These are phyloP conservation scores for Zizania palustris DNA, from an alignment of 202 grass and related monocot genomes.

Conservation along the genomic window DNA sequence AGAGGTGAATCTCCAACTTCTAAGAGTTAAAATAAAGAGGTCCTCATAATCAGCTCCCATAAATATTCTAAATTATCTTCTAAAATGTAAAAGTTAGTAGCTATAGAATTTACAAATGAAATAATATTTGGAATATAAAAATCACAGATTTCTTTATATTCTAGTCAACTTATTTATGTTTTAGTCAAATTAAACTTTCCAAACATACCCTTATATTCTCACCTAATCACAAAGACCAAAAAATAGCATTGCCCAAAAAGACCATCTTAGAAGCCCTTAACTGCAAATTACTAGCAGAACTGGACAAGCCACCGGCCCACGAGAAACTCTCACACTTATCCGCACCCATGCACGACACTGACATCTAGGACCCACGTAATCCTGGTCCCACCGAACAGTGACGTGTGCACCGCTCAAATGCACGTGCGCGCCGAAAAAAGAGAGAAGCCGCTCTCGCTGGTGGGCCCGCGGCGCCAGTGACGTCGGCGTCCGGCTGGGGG, in stretches of 20 bases:
- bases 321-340: background rate
- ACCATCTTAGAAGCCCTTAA: background rate
- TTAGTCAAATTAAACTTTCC: too few relatives aligned
- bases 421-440: background rate
- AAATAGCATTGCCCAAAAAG: background rate
- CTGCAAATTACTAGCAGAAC: background rate
- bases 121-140: too few relatives aligned
- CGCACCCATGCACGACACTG: fast-evolving
- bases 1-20: too few relatives aligned
- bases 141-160: too few relatives aligned
- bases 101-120: too few relatives aligned
- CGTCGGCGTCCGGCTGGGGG: background rate
- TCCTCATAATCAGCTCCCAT: too few relatives aligned
- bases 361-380: fast-evolving
- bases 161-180: too few relatives aligned
- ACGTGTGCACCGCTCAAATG: background rate
- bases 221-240: too few relatives aligned
- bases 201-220: too few relatives aligned
- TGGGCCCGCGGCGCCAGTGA: slow-evolving; percentile 31
- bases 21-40: too few relatives aligned
- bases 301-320: background rate
- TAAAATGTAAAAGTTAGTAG: too few relatives aligned
- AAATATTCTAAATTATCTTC: too few relatives aligned
- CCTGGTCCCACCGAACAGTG: background rate
- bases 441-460: background rate